Evolutionary conservation across 345 rosid genomes (phyloP), one percentile per base, ranked within the genome.

Genomic region (Pugionium dolabratum): DNA sequence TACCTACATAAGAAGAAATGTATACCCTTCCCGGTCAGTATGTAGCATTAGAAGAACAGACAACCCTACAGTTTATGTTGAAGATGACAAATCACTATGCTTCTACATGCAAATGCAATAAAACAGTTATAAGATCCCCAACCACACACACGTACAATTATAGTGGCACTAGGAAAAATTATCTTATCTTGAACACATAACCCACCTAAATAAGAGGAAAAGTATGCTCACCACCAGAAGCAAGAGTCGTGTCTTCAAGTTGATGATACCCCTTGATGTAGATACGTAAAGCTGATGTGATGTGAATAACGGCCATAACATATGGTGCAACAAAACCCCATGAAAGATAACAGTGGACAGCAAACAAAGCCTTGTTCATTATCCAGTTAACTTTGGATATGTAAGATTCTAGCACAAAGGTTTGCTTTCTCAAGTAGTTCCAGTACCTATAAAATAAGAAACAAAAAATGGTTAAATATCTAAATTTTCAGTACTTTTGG

Each of bases 371-470:
- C 37, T 82, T 84, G 79, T 94, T 94, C 99, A 94, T 94, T 63
- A 86, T 72, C 97, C 95, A 80, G 70, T 94, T 94, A 53, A 87
- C 93, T 53, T 72, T 86, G 46, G 93, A 71, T 53, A 77, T 82
- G 78, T 94, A 94, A 29, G 99, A 90, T 83, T 94, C 99, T 79
- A 94, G 70, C 72, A 94, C 99, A 82, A 94, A 94, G 61, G 99
- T 94, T 77, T 94, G 99, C 83, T 94, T 94, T 80, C 97, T 87
- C 84, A 90, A 79, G 79, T 94, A 94, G 81, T 94, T 94, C 99
- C 99, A 94, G 83, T 94, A 94, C 78, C 99, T 94, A 75, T 35
- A 50, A 2, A 29, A 40, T 6, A 62, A 18, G 3, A n/a, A 9
- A 10, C 1, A 37, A 27, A 40, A 54, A 48, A 42, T 49, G 9